Evolutionary conservation across 257 asterid species (phyloP), one percentile per base, ranked within the genome.

Genomic region (Solanum verrucosum): DNA sequence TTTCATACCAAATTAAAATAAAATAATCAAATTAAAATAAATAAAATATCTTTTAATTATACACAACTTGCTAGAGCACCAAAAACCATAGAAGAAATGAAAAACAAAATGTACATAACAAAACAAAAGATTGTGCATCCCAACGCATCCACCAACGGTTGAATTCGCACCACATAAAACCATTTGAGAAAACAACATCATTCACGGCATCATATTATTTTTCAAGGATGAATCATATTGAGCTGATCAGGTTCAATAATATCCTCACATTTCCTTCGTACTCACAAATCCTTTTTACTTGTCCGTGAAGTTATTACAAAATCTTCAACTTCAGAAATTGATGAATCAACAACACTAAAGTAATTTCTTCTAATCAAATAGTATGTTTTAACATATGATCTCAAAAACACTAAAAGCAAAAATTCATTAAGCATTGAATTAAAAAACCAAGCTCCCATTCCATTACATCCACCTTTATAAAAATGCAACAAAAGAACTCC

Each of bases 381-480:
- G 10, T 27, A 81, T 2, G 89, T 89, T 13, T 86, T 91, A 8
- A 91, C 88, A 72, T 96, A 92, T 72, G 91, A 94, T 20, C 91
- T 89, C 84, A 93, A 86, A 37, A 92, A 73, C 3, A 89, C 20
- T 3, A 93, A 14, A 21, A 96, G 92, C 77, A 88, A 91, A 63
- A 92, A 60, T 84, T 91, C 83, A 52, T 94, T 95, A 5, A 95
- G 91, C 87, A 91, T 75, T 12, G 96, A 63, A 87, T 94, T 94
- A 92, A 96, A 92, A 9, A 88, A 90, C 98, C 98, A 96, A 0
- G 98, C 98, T 4, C 98, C 96, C 94, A 96, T 95, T 63, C 98
- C 98, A 73, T 95, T 96, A 87, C 98, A 96, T 13, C 98, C 98
- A 0, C 98, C 98, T 87, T 93, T 95, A 84, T 42, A 87, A 29